A percentile compares a stretch with the other conserved stretches of the same genome.
Conservation (phyloP, 352 stramenopile genomes). For the Phytophthora hybrid region DNA sequence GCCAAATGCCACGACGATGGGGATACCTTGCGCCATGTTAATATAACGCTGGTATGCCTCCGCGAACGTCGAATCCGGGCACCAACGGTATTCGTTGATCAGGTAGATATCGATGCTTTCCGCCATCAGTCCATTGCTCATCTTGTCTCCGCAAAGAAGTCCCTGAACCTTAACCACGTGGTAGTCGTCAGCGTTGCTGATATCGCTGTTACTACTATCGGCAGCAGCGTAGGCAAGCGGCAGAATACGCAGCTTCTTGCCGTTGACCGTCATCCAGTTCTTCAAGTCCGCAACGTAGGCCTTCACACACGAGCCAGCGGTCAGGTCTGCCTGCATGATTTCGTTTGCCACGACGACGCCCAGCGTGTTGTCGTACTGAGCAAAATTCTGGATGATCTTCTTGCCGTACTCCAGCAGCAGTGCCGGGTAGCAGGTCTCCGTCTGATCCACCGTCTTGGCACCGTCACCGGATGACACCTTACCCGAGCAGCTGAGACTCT, state of each 20-base stretch:
- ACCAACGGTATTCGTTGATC: constrained; percentile 92
- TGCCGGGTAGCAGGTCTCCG: constrained; percentile 86
- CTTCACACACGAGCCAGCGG: constrained; percentile 82
- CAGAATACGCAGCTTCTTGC: constrained; percentile 83
- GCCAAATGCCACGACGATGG: constrained; percentile 82
- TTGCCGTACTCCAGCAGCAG: constrained; percentile 89
- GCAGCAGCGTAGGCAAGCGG: constrained; percentile 84
- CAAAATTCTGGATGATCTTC: constrained; percentile 90
- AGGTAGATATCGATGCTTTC: constrained; percentile 91
- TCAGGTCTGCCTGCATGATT: constrained; percentile 88
- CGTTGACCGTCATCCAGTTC: constrained; percentile 90
- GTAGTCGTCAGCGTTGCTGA: constrained; percentile 79
- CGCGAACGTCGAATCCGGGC: constrained; percentile 67
- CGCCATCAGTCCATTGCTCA: constrained; percentile 82
- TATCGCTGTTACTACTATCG: constrained; percentile 74
- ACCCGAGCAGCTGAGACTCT: constrained; percentile 63
- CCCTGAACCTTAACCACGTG: constrained; percentile 86
- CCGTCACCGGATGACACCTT: constrained; percentile 47
- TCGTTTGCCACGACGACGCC: constrained; percentile 88
- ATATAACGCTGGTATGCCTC: constrained; percentile 81
- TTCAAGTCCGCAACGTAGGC: constrained; percentile 86
- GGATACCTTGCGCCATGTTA: constrained; percentile 75
- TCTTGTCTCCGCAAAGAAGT: constrained; percentile 84
- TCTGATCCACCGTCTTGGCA: constrained; percentile 65
- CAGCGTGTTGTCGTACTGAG: constrained; percentile 89